A percentile compares a stretch with the other conserved stretches of the same genome.
These are phyloP conservation scores for Porphyridium purpureum DNA, from an alignment of 23 red algal species.

Conservation along the genomic window DNA sequence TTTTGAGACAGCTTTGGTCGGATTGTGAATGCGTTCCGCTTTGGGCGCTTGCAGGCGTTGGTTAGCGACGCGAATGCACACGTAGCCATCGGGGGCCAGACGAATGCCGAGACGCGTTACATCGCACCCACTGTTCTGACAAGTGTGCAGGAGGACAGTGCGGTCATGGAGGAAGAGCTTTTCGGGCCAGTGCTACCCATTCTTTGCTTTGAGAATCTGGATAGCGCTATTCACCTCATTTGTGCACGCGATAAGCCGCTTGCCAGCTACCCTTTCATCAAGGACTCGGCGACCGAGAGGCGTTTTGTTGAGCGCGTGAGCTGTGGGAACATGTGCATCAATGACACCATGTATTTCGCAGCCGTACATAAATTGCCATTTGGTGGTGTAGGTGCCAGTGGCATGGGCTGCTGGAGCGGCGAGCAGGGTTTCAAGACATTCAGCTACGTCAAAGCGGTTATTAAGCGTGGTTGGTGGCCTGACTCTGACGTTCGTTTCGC, in stretches of 20 bases:
- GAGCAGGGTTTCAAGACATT: constrained; percentile 30
- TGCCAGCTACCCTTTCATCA: constrained; percentile 26
- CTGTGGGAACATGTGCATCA: constrained; percentile 51
- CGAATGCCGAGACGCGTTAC: constrained; percentile 3
- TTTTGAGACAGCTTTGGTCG: not conserved
- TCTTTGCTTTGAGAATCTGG: constrained; percentile 4
- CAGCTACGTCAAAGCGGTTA: constrained; percentile 3
- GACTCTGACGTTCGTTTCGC: too few species aligned
- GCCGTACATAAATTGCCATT: constrained; percentile 15
- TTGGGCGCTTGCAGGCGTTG: constrained; percentile 1
- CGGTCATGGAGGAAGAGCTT: constrained; percentile 51
- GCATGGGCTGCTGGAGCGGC: constrained; percentile 29
- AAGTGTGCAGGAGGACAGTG: constrained; percentile 2
- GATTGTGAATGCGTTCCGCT: constrained; percentile 5
- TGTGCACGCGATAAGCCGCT: constrained; percentile 4
- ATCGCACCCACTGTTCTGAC: constrained; percentile 31
- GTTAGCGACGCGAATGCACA: constrained; percentile 1
- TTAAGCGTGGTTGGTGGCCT: too few species aligned
- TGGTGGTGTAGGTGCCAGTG: constrained; percentile 45
- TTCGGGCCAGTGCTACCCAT: constrained; percentile 58
- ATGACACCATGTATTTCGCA: constrained; percentile 44
- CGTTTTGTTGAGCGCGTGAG: constrained; percentile 16
- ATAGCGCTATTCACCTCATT: constrained; percentile 12
- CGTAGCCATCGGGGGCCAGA: constrained; percentile 11
- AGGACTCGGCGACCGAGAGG: not conserved